phyloP scores from a whole-genome alignment of 2,329 filamentous ascomycete species.

The Hymenoscyphus albidus region DNA sequence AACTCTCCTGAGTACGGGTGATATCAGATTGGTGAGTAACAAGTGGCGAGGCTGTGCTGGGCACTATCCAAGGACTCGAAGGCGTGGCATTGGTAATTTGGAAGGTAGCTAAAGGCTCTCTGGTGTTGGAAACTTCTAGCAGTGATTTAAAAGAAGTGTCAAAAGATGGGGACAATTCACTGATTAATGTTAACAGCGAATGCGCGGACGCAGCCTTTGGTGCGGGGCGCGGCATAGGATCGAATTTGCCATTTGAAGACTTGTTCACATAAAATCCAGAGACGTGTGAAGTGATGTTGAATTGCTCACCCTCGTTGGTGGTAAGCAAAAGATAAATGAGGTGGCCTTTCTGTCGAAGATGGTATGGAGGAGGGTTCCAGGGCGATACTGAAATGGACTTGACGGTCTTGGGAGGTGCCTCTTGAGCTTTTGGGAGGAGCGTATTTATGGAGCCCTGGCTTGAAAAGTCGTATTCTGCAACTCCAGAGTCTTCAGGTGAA shows the following conservation, averaged over 20 bases:
- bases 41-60: slow-evolving; percentile 59
- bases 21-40: slow-evolving; percentile 76
- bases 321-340: slow-evolving; percentile 84
- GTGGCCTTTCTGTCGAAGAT: slow-evolving; percentile 87
- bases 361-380: slow-evolving; percentile 94
- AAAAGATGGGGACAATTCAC: slow-evolving; percentile 80
- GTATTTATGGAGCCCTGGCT: slow-evolving; percentile 63
- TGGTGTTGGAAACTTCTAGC: slow-evolving; percentile 78
- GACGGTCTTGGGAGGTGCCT: slow-evolving; percentile 78
- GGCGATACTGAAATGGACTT: slow-evolving; percentile 84
- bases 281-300: slow-evolving; percentile 88
- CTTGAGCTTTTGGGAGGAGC: slow-evolving; percentile 64
- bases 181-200: slow-evolving; percentile 78
- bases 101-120: slow-evolving; percentile 87
- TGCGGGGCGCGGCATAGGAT: slow-evolving; percentile 74
- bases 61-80: slow-evolving; percentile 86
- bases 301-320: slow-evolving; percentile 91
- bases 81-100: slow-evolving; percentile 95
- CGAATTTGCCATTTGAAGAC: slow-evolving; percentile 91
- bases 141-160: slow-evolving; percentile 69
- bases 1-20: slow-evolving; percentile 88
- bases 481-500: slow-evolving; percentile 46
- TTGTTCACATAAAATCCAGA: slow-evolving; percentile 98
- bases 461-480: slow-evolving; percentile 74
- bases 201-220: slow-evolving; percentile 79